Evolutionary conservation across 345 rosid genomes (phyloP).

Genomic region (Eucalyptus curtisii): DNA sequence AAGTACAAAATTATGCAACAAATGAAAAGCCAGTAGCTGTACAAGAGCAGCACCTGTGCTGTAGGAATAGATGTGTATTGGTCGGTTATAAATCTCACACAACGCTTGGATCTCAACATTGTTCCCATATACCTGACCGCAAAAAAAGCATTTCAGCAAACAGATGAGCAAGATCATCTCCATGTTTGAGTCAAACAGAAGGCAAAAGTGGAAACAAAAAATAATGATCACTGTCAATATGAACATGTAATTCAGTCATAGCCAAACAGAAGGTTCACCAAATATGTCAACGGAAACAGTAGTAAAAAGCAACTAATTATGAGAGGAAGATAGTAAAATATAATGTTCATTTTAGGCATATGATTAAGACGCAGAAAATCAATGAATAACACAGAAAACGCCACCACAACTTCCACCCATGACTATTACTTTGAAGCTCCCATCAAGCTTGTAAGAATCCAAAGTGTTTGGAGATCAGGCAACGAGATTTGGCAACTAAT

Average conservation of each 20-base stretch:
- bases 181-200: not conserved
- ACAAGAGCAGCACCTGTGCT: slow-evolving; percentile 46
- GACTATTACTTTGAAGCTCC: not conserved
- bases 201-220: not conserved
- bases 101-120: slow-evolving; percentile 94
- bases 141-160: not conserved
- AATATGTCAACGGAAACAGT: not conserved
- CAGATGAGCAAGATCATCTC: not conserved
- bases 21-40: not conserved
- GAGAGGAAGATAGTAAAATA: not conserved
- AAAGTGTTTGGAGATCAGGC: not conserved
- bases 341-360: not conserved
- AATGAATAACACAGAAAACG: not conserved
- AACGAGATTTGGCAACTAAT: not conserved
- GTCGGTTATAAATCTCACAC: slow-evolving; percentile 95
- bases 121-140: slow-evolving; percentile 87
- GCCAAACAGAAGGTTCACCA: not conserved
- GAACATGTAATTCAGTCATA: not conserved
- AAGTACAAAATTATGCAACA: not conserved
- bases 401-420: not conserved
- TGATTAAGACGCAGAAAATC: not conserved
- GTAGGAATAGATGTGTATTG: slow-evolving; percentile 91
- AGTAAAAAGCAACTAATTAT: not conserved
- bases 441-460: not conserved
- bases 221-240: not conserved